Base-by-base conservation (phyloP, 1,139 yeast species). In the Lodderomyces jiufengensis region DNA sequence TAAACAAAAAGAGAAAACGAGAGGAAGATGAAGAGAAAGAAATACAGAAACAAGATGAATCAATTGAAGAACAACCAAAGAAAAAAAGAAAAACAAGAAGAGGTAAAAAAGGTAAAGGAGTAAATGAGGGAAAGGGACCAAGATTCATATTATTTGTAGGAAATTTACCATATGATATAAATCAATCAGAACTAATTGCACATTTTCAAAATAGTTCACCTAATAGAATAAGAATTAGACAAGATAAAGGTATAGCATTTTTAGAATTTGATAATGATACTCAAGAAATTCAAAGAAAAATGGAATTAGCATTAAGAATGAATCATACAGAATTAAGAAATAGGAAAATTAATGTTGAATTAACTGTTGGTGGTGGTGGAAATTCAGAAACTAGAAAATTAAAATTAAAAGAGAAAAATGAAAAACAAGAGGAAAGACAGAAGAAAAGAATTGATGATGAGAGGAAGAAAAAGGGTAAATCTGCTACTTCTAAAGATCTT, bases 291-390 rank as follows among this genome's bases (percentile, higher is more conserved):
- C 84, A 84, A 48, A 76, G 80, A 45, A 76, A 83, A 46, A 83
- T 85, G 81, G 95, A 87, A 50, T 70, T 78, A 37, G 96, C 95
- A 1, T 69, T 90, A 48, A 70, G 82, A 45, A 73, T 85, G 70
- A 96, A 92, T 59, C 95, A 86, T 57, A 70, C 90, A 4, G 53
- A 66, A 11, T 57, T 90, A 41, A 72, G 77, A 42, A 71, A 75
- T 38, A 72, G 96, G 46, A 84, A 80, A 55, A 87, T 92, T 52
- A 92, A 92, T 53, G 97, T 92, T 24, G 98, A 92, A 60, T 72
- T 92, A 51, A 92, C 97, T 2, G 98, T 87, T 32, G 98, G 98
- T 36, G 98, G 98, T 32, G 98, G 98, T 30, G 98, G 98, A 34
- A 90, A 90, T 58, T 80, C 95, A 6, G 70, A 73, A 38, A 70